Conservation (phyloP, 2,329 filamentous ascomycete species). For the Xylariaceae sp. region DNA sequence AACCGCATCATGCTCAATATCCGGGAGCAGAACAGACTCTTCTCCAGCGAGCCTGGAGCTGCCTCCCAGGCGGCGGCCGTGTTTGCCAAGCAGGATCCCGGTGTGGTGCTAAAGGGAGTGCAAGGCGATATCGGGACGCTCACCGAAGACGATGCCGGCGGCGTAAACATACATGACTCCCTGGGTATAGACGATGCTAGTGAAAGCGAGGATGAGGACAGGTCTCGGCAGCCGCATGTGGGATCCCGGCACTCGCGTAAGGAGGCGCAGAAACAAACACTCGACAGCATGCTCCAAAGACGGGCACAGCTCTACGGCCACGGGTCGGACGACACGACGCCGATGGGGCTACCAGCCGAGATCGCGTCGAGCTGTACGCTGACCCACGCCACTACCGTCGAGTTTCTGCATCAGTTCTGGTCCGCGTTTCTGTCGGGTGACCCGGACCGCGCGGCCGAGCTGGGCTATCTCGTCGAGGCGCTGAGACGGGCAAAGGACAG, state of each 20-base stretch:
- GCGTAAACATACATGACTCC: slow-evolving; percentile 55
- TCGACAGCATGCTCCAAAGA: slow-evolving; percentile 58
- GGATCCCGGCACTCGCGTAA: slow-evolving; percentile 64
- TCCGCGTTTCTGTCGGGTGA: slow-evolving; percentile 85
- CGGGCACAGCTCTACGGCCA: slow-evolving; percentile 53
- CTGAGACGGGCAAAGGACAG: slow-evolving; percentile 70
- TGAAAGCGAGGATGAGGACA: slow-evolving; percentile 59
- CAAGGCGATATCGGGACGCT: slow-evolving; percentile 55
- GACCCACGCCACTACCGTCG: slow-evolving; percentile 87
- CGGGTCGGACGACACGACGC: slow-evolving; percentile 41
- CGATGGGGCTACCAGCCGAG: slow-evolving; percentile 51
- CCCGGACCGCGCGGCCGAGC: slow-evolving; percentile 69
- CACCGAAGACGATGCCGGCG: slow-evolving; percentile 42
- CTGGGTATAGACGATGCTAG: slow-evolving; percentile 67
- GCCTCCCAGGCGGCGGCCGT: slow-evolving; percentile 41
- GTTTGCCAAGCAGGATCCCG: slow-evolving; percentile 66
- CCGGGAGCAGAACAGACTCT: slow-evolving; percentile 80
- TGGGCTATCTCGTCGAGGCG: slow-evolving; percentile 77
- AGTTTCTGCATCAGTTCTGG: slow-evolving; percentile 99
- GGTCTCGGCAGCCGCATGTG: slow-evolving; percentile 48
- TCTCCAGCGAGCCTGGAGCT: slow-evolving; percentile 54
- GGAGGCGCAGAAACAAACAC: slow-evolving; percentile 60
- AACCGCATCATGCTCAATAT: slow-evolving; percentile 79
- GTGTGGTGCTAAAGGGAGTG: slow-evolving; percentile 60
- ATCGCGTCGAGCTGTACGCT: slow-evolving; percentile 54